Percentiles rank a stretch among this genome's conserved stretches.
Evolutionary conservation across 106 monocot species (phyloP).

Genomic region (Phalaenopsis equestris): DNA sequence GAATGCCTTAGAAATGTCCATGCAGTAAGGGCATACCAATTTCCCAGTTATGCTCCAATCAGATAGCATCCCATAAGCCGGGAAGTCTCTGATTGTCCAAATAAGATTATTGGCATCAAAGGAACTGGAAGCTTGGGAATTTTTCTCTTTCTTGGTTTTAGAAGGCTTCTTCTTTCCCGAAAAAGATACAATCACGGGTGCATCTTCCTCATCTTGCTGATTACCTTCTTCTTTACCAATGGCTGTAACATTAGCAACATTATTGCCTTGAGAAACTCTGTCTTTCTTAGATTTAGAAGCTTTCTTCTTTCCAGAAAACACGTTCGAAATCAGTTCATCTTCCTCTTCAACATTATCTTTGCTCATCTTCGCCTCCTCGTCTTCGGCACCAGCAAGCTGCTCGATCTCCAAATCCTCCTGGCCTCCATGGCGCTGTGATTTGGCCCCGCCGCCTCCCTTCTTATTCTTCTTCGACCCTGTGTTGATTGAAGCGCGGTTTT

Average conservation of each 20-base stretch:
- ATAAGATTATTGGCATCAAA: too few species aligned
- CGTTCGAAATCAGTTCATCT: not conserved
- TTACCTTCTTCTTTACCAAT: not conserved
- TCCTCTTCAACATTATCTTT: not conserved
- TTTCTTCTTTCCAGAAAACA: slow-evolving; percentile 20
- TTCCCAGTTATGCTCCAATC: too few species aligned
- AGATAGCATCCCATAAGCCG: too few species aligned
- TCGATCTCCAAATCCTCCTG: slow-evolving; percentile 8
- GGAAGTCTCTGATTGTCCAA: too few species aligned
- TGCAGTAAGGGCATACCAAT: too few species aligned
- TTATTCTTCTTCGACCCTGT: slow-evolving; percentile 43
- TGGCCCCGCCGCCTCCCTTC: slow-evolving; percentile 31
- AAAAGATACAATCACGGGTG: not conserved
- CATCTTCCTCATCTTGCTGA: not conserved
- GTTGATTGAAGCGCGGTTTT: slow-evolving; percentile 2
- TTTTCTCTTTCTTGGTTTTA: not conserved
- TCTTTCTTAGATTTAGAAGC: slow-evolving; percentile 70
- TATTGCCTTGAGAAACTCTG: not conserved
- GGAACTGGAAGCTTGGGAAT: not conserved
- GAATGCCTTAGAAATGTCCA: too few species aligned
- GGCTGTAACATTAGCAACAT: not conserved
- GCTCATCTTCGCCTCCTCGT: not conserved
- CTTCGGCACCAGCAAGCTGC: not conserved
- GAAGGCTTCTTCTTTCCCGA: not conserved
- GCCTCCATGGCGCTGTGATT: slow-evolving; percentile 15